A percentile compares a stretch with the other conserved stretches of the same genome.
Conservation (phyloP, 140 eudicot species). For the Senecio squalidus region DNA sequence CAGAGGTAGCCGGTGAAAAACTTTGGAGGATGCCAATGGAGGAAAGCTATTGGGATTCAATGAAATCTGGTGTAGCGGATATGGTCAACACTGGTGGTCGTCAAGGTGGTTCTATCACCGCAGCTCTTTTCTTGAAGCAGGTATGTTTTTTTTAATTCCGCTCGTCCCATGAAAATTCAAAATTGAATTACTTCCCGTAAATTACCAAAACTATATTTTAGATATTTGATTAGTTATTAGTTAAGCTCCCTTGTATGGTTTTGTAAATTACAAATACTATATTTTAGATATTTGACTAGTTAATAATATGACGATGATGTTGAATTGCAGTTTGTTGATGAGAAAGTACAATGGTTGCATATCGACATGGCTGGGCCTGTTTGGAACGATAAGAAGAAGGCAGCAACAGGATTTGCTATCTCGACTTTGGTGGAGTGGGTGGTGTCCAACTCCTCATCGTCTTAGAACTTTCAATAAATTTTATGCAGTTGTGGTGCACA, state of each 20-base stretch:
- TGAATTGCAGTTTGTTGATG: slow-evolving; percentile 83
- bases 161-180: neutral
- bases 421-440: slow-evolving; percentile 95
- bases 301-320: neutral
- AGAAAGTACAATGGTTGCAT: slow-evolving; percentile 93
- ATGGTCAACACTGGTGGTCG: slow-evolving; percentile 70
- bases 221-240: no score
- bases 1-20: slow-evolving; percentile 81
- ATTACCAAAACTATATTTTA: no score
- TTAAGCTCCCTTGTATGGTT: neutral
- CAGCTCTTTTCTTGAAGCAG: slow-evolving; percentile 71
- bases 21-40: slow-evolving; percentile 44
- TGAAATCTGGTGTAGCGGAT: slow-evolving; percentile 97
- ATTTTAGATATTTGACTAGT: slow-evolving; percentile 3
- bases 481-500: neutral
- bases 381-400: slow-evolving; percentile 81
- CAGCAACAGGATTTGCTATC: slow-evolving; percentile 84
- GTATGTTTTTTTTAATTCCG: slow-evolving; percentile 11
- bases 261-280: slow-evolving; percentile 4
- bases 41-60: slow-evolving; percentile 80
- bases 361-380: slow-evolving; percentile 97
- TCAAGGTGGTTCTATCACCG: slow-evolving; percentile 61
- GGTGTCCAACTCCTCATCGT: slow-evolving; percentile 63
- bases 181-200: no score
- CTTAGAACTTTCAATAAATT: slow-evolving; percentile 10